Conservation (phyloP, 257 asterid species). For the Gentiana straminea region DNA sequence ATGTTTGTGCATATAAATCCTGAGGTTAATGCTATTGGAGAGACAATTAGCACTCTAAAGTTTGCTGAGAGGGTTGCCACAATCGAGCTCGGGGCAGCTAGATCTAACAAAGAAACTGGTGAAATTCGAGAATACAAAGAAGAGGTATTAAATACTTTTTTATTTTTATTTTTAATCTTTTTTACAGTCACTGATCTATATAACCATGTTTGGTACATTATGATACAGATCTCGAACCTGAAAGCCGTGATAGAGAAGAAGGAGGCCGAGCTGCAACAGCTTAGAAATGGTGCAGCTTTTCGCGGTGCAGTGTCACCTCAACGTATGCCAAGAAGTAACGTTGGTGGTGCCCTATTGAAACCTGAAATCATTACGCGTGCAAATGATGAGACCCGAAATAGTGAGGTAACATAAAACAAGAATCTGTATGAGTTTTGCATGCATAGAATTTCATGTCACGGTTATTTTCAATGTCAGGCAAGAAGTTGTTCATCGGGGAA, state of each 20-base stretch:
- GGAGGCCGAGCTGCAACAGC: slow-evolving; percentile 71
- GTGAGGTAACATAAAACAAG: slow-evolving; percentile 40
- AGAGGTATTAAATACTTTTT: slow-evolving; percentile 42
- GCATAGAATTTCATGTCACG: too few species aligned
- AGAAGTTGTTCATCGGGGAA: slow-evolving; percentile 67
- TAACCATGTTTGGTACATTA: slow-evolving; percentile 4
- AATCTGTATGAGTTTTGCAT: background rate
- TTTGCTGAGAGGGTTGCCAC: slow-evolving; percentile 90
- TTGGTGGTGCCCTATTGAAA: slow-evolving; percentile 34
- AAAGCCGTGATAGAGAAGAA: slow-evolving; percentile 65
- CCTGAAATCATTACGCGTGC: slow-evolving; percentile 42
- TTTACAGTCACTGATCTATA: slow-evolving; percentile 12
- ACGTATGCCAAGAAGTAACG: slow-evolving; percentile 40
- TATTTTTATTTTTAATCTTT: slow-evolving; percentile 1
- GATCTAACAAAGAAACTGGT: slow-evolving; percentile 70
- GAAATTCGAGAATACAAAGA: slow-evolving; percentile 71
- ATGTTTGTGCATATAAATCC: slow-evolving; percentile 94
- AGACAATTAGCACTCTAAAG: slow-evolving; percentile 78
- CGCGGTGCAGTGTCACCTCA: slow-evolving; percentile 62
- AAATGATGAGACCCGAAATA: slow-evolving; percentile 29
- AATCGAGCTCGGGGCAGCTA: slow-evolving; percentile 82
- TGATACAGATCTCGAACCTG: slow-evolving; percentile 63
- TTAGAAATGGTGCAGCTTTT: slow-evolving; percentile 39
- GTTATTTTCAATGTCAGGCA: slow-evolving; percentile 32
- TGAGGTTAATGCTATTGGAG: slow-evolving; percentile 63